A percentile compares a stretch with the other conserved stretches of the same genome.
phyloP scores from a whole-genome alignment of 2,329 filamentous ascomycete genomes.

The Pyrenophora teres region DNA sequence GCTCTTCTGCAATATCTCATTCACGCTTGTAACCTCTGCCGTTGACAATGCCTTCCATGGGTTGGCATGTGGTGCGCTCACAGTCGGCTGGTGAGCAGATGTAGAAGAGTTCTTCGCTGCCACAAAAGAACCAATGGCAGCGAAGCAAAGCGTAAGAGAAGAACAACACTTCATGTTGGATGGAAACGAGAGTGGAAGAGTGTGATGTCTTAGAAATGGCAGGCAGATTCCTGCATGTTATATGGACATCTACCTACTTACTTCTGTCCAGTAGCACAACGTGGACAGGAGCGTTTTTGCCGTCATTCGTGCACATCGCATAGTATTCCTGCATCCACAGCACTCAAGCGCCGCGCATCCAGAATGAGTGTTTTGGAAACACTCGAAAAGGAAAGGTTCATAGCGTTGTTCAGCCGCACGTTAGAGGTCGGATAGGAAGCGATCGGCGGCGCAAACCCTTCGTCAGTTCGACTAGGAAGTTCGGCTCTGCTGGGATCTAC shows the following conservation, averaged over 20 bases:
- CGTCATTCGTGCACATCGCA: constrained; percentile 6
- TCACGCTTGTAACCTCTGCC: constrained; percentile 16
- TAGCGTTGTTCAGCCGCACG: constrained; percentile 1
- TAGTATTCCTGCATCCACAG: not conserved
- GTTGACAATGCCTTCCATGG: constrained; percentile 17
- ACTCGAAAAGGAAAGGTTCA: not conserved
- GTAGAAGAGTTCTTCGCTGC: constrained; percentile 8
- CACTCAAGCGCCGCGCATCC: not conserved
- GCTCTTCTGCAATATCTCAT: constrained; percentile 10
- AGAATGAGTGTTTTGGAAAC: not conserved
- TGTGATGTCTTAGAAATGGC: not conserved
- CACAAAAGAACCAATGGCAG: constrained; percentile 4
- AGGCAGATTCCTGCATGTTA: not conserved
- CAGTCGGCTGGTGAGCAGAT: constrained; percentile 9
- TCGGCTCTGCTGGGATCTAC: not conserved
- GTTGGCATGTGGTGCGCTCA: constrained; percentile 16
- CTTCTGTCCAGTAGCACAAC: not conserved
- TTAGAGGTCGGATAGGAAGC: not conserved
- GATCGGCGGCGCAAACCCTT: constrained; percentile 4
- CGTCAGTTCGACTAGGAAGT: not conserved
- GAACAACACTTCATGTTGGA: constrained; percentile 5
- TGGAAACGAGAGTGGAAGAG: not conserved
- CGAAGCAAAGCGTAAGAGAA: constrained; percentile 4
- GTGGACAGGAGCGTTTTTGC: not conserved
- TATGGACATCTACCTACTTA: not conserved